A percentile compares a stretch with the other conserved stretches of the same genome.
Evolutionary conservation across 164 flowering plant species (phyloP).

Genomic region (Annona squamosa): DNA sequence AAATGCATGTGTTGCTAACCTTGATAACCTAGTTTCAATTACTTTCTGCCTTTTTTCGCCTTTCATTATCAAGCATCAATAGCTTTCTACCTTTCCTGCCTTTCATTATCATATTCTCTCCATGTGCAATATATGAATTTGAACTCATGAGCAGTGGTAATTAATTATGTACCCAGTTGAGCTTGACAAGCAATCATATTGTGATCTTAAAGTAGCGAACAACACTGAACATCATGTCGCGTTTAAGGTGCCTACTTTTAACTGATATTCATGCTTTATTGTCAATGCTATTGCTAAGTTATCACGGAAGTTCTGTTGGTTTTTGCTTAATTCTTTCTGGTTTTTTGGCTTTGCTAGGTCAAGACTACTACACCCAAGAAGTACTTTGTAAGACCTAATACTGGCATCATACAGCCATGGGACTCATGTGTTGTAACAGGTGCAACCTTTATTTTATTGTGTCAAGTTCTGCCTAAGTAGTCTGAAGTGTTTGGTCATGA

Average conservation of each 20-base stretch:
- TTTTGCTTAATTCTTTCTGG: background rate
- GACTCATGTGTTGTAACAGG: slow-evolving; percentile 81
- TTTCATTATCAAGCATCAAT: too few relatives aligned
- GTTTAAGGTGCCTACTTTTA: slow-evolving; percentile 62
- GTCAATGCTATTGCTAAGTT: background rate
- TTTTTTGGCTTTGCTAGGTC: slow-evolving; percentile 37
- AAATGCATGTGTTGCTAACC: too few relatives aligned
- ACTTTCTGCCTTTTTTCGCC: too few relatives aligned
- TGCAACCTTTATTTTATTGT: slow-evolving; percentile 10
- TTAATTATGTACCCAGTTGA: slow-evolving; percentile 52
- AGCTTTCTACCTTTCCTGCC: too few relatives aligned
- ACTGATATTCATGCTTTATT: background rate
- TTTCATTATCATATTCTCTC: too few relatives aligned
- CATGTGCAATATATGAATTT: background rate
- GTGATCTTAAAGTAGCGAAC: slow-evolving; percentile 84
- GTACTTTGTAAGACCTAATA: slow-evolving; percentile 90
- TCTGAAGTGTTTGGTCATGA: too few relatives aligned
- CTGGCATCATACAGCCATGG: slow-evolving; percentile 83
- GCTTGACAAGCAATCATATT: slow-evolving; percentile 72
- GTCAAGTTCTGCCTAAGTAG: background rate
- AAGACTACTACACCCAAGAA: slow-evolving; percentile 92
- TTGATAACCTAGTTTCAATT: too few relatives aligned
- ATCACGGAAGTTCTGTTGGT: background rate
- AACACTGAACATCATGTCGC: slow-evolving; percentile 78
- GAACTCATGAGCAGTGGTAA: slow-evolving; percentile 6